These are phyloP conservation scores for Penicillium sp. DNA, from an alignment of 2,329 filamentous ascomycete genomes.

Conservation along the genomic window DNA sequence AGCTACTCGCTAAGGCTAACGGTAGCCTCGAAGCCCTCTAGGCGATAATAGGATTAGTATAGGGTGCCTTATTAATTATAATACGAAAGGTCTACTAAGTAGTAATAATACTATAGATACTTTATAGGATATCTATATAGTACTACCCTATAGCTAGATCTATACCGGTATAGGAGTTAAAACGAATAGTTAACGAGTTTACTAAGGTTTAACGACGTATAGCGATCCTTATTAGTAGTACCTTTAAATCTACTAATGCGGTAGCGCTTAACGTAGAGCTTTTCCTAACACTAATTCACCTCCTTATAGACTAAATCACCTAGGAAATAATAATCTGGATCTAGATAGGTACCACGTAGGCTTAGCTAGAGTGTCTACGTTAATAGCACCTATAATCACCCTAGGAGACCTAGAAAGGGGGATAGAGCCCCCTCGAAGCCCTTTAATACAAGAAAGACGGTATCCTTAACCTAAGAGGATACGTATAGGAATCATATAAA, in stretches of 20 bases:
- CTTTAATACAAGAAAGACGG: slow-evolving; percentile 1
- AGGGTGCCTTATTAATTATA: background rate
- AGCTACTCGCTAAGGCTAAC: slow-evolving; percentile 16
- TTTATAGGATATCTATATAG: background rate
- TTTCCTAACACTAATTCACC: background rate
- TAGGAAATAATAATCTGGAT: background rate
- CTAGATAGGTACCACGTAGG: background rate
- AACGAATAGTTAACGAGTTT: background rate
- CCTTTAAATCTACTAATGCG: background rate
- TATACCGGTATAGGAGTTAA: background rate
- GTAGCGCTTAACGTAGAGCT: background rate
- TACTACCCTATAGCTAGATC: background rate
- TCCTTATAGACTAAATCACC: background rate
- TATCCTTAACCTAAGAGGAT: background rate
- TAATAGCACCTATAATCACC: background rate
- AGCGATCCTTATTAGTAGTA: no score
- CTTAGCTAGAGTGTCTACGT: background rate
- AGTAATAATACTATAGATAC: slow-evolving; percentile 1
- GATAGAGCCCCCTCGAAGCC: background rate
- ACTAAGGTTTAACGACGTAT: no score
- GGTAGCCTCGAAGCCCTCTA: slow-evolving; percentile 13
- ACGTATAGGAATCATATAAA: background rate
- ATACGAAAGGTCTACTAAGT: slow-evolving; percentile 19
- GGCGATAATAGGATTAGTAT: slow-evolving; percentile 9
- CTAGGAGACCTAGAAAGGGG: background rate